Evolutionary conservation across 2,329 filamentous ascomycete genomes (phyloP).

Genomic region (Calycina herbarum): DNA sequence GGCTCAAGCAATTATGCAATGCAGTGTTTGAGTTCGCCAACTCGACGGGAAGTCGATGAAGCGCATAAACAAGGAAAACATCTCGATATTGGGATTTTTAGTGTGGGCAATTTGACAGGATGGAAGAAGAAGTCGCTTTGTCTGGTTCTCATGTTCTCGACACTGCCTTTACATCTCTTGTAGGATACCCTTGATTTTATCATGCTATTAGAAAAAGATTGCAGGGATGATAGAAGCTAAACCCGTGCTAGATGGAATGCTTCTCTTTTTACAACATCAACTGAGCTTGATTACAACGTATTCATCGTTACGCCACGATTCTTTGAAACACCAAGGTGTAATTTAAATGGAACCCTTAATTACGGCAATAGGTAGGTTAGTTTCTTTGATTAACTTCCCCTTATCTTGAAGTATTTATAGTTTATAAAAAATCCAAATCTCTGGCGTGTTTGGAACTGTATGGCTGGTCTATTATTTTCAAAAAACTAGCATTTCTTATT

Average conservation of each 20-base stretch:
- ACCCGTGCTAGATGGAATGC: slow-evolving; percentile 21
- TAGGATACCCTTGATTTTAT: neutral
- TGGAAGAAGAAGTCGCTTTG: slow-evolving; percentile 25
- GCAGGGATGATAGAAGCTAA: too few species aligned
- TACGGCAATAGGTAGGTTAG: neutral
- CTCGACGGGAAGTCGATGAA: slow-evolving; percentile 47
- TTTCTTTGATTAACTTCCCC: neutral
- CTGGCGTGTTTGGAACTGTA: too few species aligned
- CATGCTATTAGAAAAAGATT: neutral
- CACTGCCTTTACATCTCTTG: slow-evolving; percentile 20
- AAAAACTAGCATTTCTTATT: too few species aligned
- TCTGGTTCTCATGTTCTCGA: slow-evolving; percentile 21
- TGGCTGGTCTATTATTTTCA: too few species aligned
- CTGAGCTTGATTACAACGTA: slow-evolving; percentile 10
- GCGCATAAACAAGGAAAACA: slow-evolving; percentile 45
- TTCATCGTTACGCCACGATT: neutral
- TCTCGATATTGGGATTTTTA: slow-evolving; percentile 48
- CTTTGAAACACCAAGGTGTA: neutral
- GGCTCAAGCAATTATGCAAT: slow-evolving; percentile 47
- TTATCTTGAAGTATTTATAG: neutral
- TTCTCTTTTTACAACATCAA: slow-evolving; percentile 23
- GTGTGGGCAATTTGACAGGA: slow-evolving; percentile 40
- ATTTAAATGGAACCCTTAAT: neutral
- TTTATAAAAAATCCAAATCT: too few species aligned
- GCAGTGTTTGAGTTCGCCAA: slow-evolving; percentile 52